Percentiles rank a stretch among this genome's conserved stretches.
phyloP scores from a whole-genome alignment of 2,329 filamentous ascomycete genomes.

The Penicillium glabrum region DNA sequence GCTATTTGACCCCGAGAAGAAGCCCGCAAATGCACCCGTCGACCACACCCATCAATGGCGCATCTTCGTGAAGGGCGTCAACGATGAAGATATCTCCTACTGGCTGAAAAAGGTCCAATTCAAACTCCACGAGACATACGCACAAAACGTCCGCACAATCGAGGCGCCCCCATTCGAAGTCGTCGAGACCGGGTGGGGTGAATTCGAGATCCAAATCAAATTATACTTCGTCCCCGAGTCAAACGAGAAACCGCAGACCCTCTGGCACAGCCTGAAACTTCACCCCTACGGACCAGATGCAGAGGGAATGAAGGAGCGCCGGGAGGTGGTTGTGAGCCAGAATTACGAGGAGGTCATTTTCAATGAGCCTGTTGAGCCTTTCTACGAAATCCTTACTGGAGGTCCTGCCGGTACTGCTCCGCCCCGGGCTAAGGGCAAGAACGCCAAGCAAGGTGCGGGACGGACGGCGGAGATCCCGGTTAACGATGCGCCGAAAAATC shows the following conservation, averaged over 20 bases:
- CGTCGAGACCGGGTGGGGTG: slow-evolving; percentile 93
- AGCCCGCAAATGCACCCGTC: slow-evolving; percentile 72
- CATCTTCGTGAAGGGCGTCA: slow-evolving; percentile 87
- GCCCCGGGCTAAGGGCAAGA: slow-evolving; percentile 60
- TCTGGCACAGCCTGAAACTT: slow-evolving; percentile 88
- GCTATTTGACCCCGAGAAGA: slow-evolving; percentile 73
- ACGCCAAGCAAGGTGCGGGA: slow-evolving; percentile 52
- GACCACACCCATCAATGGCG: slow-evolving; percentile 98
- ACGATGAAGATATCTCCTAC: slow-evolving; percentile 87
- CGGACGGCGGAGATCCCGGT: slow-evolving; percentile 75
- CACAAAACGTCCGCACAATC: slow-evolving; percentile 82
- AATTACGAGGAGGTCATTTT: slow-evolving; percentile 93
- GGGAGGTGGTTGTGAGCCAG: slow-evolving; percentile 70
- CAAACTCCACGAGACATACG: slow-evolving; percentile 95
- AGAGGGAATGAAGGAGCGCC: slow-evolving; percentile 68
- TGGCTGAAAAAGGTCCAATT: slow-evolving; percentile 98
- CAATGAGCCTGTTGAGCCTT: slow-evolving; percentile 91
- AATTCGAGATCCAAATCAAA: slow-evolving; percentile 95
- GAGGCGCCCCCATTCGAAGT: slow-evolving; percentile 82
- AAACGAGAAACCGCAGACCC: slow-evolving; percentile 90
- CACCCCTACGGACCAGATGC: slow-evolving; percentile 82
- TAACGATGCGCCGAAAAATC: slow-evolving; percentile 64
- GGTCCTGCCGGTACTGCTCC: slow-evolving; percentile 55
- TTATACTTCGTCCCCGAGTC: slow-evolving; percentile 88
- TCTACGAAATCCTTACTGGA: slow-evolving; percentile 81